Evolutionary conservation across 1,284 basidiomycete genomes (phyloP), one percentile per base, ranked within the genome.

Genomic region (Leccinum subfulvum): DNA sequence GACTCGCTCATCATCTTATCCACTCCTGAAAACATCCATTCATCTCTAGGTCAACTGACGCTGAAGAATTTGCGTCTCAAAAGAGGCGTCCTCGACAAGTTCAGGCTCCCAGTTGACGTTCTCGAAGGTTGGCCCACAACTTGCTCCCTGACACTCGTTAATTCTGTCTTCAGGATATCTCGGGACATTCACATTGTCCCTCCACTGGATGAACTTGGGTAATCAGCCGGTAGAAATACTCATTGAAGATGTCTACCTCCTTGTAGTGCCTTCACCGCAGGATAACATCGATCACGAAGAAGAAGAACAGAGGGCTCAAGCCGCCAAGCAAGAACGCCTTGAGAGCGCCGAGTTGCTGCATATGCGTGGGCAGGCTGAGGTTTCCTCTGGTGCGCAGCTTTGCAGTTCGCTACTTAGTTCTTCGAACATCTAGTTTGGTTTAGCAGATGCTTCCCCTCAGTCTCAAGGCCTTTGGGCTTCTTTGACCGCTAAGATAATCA

Each of bases 161-260:
- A 64, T 26, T 37, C 16, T 44, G n/a, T 55, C 14, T 64, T n/a
- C 65, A 95, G 93, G 95, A 49, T 90, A 97, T 77, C 85, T 99
- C 57, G 97, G 97, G 49, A 94, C 89, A 67, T 90, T 99, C 64
- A 94, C 93, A 0, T 80, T 99, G 11, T 94, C 91, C 16, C 86
- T 99, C n/a, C 93, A 97, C 64, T 99, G 96, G 95, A 89, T 92
- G 77, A 94, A 95, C 70, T 82, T 99, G 65, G 93, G 94, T 59
- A 96, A 91, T 69, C 93, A 94, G 73, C 97, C 97, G 1, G 95
- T 97, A 35, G 92, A 95, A 70, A 87, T 99, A 62, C 79, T 92
- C 61, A 87, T 99, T 64, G 95, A 98, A 76, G 95, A 99, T 77
- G 91, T 99, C 56, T 97, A 95, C 75, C 85, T 99, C 21, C 88